phyloP scores from a whole-genome alignment of 495 filamentous ascomycete species.

The Daldinia vernicosa region DNA sequence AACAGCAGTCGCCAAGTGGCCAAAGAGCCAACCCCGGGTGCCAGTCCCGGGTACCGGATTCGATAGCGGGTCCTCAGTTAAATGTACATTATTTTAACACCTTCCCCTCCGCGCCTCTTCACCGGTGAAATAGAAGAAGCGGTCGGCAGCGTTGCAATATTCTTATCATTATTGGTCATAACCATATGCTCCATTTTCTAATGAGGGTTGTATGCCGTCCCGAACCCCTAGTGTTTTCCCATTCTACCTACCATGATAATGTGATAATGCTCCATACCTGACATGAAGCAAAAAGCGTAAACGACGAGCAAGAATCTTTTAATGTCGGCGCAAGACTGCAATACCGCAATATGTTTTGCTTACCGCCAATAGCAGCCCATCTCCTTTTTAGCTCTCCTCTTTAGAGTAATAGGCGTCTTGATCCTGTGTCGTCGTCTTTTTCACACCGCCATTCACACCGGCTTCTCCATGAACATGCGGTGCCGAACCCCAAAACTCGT shows the following conservation, averaged over 20 bases:
- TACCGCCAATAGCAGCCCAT: constrained; percentile 18
- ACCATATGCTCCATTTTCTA: constrained; percentile 9
- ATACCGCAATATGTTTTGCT: neutral
- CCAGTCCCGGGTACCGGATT: neutral
- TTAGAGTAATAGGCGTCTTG: constrained; percentile 56
- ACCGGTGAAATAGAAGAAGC: neutral
- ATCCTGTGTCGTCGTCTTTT: constrained; percentile 45
- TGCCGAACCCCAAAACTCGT: constrained; percentile 71
- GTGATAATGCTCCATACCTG: constrained; percentile 1
- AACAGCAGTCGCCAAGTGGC: neutral
- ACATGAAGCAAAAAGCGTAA: neutral
- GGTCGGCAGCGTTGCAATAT: constrained; percentile 2
- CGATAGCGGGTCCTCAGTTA: neutral
- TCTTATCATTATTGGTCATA: constrained; percentile 16
- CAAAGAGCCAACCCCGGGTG: neutral
- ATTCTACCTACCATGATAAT: constrained; percentile 5
- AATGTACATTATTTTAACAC: neutral
- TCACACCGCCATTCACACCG: constrained; percentile 52
- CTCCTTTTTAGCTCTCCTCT: constrained; percentile 26
- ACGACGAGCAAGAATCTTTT: neutral
- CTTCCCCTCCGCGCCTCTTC: neutral
- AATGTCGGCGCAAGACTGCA: neutral
- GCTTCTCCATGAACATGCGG: constrained; percentile 54
- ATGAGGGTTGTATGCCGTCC: neutral
- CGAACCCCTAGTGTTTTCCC: neutral